A percentile compares a stretch with the other conserved stretches of the same genome.
Conservation (phyloP, 345 rosid genomes). For the Raphanus raphanistrum region DNA sequence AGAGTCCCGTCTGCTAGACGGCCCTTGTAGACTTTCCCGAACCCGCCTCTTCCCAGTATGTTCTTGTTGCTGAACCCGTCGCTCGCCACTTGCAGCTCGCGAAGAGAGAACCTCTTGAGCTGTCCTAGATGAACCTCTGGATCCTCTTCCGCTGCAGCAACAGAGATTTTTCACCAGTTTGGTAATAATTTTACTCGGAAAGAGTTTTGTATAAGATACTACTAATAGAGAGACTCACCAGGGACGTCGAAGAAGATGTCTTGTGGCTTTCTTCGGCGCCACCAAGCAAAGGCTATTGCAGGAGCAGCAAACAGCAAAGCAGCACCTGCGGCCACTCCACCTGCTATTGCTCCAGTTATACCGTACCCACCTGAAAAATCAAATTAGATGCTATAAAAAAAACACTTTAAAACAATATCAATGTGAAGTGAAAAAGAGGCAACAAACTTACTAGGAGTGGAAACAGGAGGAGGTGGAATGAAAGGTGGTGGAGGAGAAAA, state of each 20-base stretch:
- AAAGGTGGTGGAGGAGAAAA: slow-evolving; percentile 99
- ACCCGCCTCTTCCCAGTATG: slow-evolving; percentile 96
- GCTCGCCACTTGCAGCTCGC: slow-evolving; percentile 93
- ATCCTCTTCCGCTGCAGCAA: slow-evolving; percentile 87
- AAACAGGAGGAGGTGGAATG: slow-evolving; percentile 73
- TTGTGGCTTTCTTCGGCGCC: slow-evolving; percentile 89
- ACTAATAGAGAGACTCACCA: slow-evolving; percentile 47
- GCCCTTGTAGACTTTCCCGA: slow-evolving; percentile 95
- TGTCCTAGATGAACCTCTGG: slow-evolving; percentile 98
- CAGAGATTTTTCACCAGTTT: neutral
- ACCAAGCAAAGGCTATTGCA: slow-evolving; percentile 96
- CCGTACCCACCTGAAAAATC: slow-evolving; percentile 67
- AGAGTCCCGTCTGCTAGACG: slow-evolving; percentile 88
- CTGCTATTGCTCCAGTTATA: slow-evolving; percentile 94
- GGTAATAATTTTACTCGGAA: neutral
- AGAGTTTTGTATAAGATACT: neutral
- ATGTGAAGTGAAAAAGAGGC: neutral
- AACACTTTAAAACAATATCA: neutral
- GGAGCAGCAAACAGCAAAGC: slow-evolving; percentile 97
- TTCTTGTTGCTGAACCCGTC: slow-evolving; percentile 90
- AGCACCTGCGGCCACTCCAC: slow-evolving; percentile 99
- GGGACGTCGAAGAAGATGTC: slow-evolving; percentile 96
- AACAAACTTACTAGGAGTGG: slow-evolving; percentile 57
- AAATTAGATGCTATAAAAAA: slow-evolving; percentile 20
- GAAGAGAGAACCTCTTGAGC: slow-evolving; percentile 90